These are phyloP conservation scores for Trichosanthes truncata DNA, from an alignment of 306 rosid genomes.

Conservation along the genomic window DNA sequence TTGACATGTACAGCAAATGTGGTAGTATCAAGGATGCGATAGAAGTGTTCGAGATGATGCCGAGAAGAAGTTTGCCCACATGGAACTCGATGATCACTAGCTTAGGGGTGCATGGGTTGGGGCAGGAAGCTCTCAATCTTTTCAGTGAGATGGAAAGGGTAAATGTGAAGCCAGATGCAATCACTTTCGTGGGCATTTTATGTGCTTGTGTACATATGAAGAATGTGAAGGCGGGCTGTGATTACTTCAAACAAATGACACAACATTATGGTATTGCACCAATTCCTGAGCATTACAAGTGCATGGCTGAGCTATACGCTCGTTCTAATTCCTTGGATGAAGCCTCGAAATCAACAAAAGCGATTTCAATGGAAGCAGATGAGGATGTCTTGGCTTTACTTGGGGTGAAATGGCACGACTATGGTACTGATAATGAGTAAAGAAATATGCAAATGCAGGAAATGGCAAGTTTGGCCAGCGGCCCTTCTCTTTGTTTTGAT, in stretches of 20 bases:
- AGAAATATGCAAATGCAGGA: background rate
- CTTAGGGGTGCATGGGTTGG: constrained; percentile 63
- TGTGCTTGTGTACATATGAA: constrained; percentile 20
- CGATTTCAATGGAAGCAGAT: background rate
- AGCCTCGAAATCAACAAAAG: constrained; percentile 9
- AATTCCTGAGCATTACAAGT: constrained; percentile 37
- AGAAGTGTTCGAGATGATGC: constrained; percentile 37
- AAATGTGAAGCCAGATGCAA: constrained; percentile 24
- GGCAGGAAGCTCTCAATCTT: constrained; percentile 34
- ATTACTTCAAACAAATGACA: constrained; percentile 26
- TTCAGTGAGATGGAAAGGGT: constrained; percentile 37
- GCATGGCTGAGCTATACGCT: constrained; percentile 43
- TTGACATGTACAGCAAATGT: constrained; percentile 71
- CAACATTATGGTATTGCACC: constrained; percentile 41
- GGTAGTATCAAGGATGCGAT: constrained; percentile 45
- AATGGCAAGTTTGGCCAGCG: background rate
- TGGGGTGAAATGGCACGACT: background rate
- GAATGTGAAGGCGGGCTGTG: constrained; percentile 15
- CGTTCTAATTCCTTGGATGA: constrained; percentile 21
- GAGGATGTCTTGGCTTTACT: background rate
- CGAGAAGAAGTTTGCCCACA: constrained; percentile 42
- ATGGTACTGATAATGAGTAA: background rate
- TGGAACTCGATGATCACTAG: constrained; percentile 70
- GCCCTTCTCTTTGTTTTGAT: background rate
- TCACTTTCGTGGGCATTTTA: constrained; percentile 24